These are phyloP conservation scores for Colletotrichum godetiae DNA, from an alignment of 2,329 filamentous ascomycete genomes.

Conservation along the genomic window DNA sequence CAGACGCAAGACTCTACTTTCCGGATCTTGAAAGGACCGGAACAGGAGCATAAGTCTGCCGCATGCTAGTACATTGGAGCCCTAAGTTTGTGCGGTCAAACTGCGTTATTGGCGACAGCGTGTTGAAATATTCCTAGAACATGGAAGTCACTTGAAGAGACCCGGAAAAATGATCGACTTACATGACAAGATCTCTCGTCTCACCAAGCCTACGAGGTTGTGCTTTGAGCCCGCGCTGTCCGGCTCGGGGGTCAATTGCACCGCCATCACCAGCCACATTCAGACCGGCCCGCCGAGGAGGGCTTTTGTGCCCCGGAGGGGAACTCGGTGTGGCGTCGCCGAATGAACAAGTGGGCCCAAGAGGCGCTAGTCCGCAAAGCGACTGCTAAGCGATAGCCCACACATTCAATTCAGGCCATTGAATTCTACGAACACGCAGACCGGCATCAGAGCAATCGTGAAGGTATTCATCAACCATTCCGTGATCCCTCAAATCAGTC, in stretches of 20 bases:
- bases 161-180: not conserved
- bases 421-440: slow-evolving; percentile 37
- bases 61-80: not conserved
- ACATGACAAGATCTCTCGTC: not conserved
- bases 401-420: slow-evolving; percentile 44
- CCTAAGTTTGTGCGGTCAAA: not conserved
- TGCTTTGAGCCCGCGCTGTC: not conserved
- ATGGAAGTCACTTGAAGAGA: too few species aligned
- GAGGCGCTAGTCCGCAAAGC: slow-evolving; percentile 26
- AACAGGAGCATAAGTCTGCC: too few species aligned
- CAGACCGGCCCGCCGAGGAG: slow-evolving; percentile 10
- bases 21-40: too few species aligned
- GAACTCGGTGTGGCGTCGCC: slow-evolving; percentile 1
- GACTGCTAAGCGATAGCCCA: slow-evolving; percentile 52
- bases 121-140: too few species aligned
- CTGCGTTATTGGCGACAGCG: too few species aligned
- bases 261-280: slow-evolving; percentile 32
- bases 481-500: slow-evolving; percentile 53
- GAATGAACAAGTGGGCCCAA: not conserved
- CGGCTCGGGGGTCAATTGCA: not conserved
- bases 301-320: slow-evolving; percentile 29
- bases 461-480: slow-evolving; percentile 39
- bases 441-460: slow-evolving; percentile 24
- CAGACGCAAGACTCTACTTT: too few species aligned
- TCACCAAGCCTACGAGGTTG: not conserved